A percentile compares a stretch with the other conserved stretches of the same genome.
These are phyloP conservation scores for Leptoxyphium fumago DNA, from an alignment of 2,329 filamentous ascomycete species.

Conservation along the genomic window DNA sequence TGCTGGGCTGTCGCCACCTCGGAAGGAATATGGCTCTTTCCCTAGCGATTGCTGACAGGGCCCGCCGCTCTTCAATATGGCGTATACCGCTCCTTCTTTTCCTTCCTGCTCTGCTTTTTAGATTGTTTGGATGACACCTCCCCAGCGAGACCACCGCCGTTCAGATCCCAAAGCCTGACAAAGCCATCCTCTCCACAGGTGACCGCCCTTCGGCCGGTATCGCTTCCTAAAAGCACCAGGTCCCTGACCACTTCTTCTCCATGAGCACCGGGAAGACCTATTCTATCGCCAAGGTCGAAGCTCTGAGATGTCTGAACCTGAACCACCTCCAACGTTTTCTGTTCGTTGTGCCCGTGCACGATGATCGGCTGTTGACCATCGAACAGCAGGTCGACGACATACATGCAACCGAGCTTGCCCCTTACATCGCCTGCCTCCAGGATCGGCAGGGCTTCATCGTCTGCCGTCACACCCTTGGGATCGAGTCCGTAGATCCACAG, in stretches of 20 bases:
- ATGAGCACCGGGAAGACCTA: slow-evolving; percentile 28
- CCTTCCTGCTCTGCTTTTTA: slow-evolving; percentile 19
- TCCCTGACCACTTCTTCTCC: slow-evolving; percentile 35
- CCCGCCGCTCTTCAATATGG: slow-evolving; percentile 18
- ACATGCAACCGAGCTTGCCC: slow-evolving; percentile 51
- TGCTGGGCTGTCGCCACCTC: no score
- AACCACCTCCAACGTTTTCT: slow-evolving; percentile 14
- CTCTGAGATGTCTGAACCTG: slow-evolving; percentile 11
- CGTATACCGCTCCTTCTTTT: slow-evolving; percentile 24
- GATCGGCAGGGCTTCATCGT: slow-evolving; percentile 31
- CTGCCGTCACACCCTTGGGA: slow-evolving; percentile 43
- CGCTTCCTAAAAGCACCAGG: slow-evolving; percentile 21
- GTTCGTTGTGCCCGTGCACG: slow-evolving; percentile 17
- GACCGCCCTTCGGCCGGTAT: slow-evolving; percentile 16
- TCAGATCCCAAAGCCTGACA: slow-evolving; percentile 28
- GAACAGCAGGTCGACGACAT: slow-evolving; percentile 54
- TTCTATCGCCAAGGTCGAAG: slow-evolving; percentile 14
- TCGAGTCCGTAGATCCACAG: slow-evolving; percentile 58
- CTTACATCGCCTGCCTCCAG: slow-evolving; percentile 51
- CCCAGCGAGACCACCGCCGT: slow-evolving; percentile 1
- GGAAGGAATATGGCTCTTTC: no score
- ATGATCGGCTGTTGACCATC: slow-evolving; percentile 13
- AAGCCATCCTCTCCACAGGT: slow-evolving; percentile 36
- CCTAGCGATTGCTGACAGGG: neutral
- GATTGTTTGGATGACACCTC: slow-evolving; percentile 9